phyloP scores from a whole-genome alignment of 495 filamentous ascomycete genomes.

The Chaetomium fimeti region DNA sequence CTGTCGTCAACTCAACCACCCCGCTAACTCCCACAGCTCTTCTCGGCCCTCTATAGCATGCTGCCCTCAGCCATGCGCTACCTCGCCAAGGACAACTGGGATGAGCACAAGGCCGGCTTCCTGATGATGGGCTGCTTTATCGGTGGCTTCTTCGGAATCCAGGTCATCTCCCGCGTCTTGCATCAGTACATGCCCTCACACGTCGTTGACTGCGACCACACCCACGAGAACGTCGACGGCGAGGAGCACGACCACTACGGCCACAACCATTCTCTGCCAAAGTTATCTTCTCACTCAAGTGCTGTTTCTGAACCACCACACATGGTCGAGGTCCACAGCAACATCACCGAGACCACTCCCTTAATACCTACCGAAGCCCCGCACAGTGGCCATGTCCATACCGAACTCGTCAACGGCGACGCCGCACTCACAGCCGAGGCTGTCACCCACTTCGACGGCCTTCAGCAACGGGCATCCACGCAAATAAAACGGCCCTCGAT shows the following conservation, averaged over 20 bases:
- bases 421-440: slow-evolving; percentile 15
- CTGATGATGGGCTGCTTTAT: slow-evolving; percentile 75
- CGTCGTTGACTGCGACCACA: slow-evolving; percentile 88
- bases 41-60: slow-evolving; percentile 92
- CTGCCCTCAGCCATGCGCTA: slow-evolving; percentile 80
- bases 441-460: slow-evolving; percentile 18
- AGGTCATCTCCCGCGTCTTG: slow-evolving; percentile 71
- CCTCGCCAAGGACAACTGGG: slow-evolving; percentile 64
- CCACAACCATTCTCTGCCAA: slow-evolving; percentile 28
- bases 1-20: too few species aligned
- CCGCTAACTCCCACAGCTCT: slow-evolving; percentile 58
- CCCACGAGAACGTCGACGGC: slow-evolving; percentile 57
- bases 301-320: slow-evolving; percentile 21
- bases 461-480: slow-evolving; percentile 8
- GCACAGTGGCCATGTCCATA: slow-evolving; percentile 18
- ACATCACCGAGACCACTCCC: slow-evolving; percentile 35
- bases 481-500: slow-evolving; percentile 47
- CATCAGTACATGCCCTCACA: slow-evolving; percentile 88
- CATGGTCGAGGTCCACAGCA: slow-evolving; percentile 26
- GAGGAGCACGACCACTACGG: slow-evolving; percentile 35
- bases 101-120: slow-evolving; percentile 65
- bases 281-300: slow-evolving; percentile 29
- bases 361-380: slow-evolving; percentile 20
- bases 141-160: slow-evolving; percentile 79
- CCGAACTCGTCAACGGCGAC: slow-evolving; percentile 14